Evolutionary conservation across 768 basidiomycete species (phyloP).

Genomic region (Hemileccinum rubropunctum): DNA sequence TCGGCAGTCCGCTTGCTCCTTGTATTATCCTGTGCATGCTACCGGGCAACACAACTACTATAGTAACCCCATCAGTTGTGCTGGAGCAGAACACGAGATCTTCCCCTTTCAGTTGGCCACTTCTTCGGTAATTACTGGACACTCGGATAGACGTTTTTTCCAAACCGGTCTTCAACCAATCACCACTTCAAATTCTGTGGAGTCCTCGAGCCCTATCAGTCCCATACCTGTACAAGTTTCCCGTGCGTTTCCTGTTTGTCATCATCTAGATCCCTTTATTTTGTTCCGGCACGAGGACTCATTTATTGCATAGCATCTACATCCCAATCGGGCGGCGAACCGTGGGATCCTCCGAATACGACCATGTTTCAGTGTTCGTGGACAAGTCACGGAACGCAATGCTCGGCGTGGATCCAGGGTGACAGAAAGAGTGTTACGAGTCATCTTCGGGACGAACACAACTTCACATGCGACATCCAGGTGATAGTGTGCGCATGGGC

Average conservation of each 20-base stretch:
- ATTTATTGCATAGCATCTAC: conserved; percentile 9
- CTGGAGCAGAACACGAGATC: not conserved
- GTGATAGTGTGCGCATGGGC: conserved; percentile 16
- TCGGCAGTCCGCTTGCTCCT: conserved; percentile 1
- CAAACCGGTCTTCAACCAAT: conserved; percentile 1
- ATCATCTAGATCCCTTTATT: not conserved
- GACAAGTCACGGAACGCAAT: conserved; percentile 8
- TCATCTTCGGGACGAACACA: conserved; percentile 21
- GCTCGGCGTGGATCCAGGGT: conserved; percentile 14
- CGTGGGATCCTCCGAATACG: conserved; percentile 1
- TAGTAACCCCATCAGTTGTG: not conserved
- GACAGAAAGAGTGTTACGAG: conserved; percentile 16
- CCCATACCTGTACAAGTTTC: conserved; percentile 5
- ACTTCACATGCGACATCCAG: conserved; percentile 17
- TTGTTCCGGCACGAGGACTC: not conserved
- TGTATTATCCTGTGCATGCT: conserved; percentile 2
- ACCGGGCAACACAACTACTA: not conserved
- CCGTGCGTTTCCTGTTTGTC: conserved; percentile 10
- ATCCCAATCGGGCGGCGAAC: conserved; percentile 5
- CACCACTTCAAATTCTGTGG: not conserved
- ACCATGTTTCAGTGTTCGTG: conserved; percentile 22
- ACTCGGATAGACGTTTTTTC: not conserved
- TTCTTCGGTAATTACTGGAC: not conserved
- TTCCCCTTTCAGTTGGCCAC: not conserved
- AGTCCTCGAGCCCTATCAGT: not conserved